A percentile compares a stretch with the other conserved stretches of the same genome.
Evolutionary conservation across 1,139 yeast genomes (phyloP).

Genomic region (Spathaspora sp.): DNA sequence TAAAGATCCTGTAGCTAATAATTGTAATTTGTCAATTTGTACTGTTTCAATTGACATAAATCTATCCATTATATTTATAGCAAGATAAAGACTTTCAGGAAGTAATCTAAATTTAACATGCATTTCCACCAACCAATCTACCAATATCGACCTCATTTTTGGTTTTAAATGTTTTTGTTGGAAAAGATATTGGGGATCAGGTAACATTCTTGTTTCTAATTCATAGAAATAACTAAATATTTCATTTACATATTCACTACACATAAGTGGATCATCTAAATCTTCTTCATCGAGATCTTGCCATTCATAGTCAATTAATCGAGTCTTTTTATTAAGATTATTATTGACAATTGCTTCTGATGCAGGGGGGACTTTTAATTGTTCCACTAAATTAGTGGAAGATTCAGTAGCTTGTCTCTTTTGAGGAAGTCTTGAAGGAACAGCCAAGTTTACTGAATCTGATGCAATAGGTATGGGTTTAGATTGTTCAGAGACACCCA

Average conservation of each 20-base stretch:
- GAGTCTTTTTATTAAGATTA: slow-evolving; percentile 28
- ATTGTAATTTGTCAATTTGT: slow-evolving; percentile 80
- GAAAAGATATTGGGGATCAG: slow-evolving; percentile 71
- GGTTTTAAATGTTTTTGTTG: slow-evolving; percentile 79
- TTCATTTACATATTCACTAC: slow-evolving; percentile 86
- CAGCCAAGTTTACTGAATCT: slow-evolving; percentile 10
- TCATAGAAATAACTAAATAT: slow-evolving; percentile 79
- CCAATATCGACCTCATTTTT: slow-evolving; percentile 82
- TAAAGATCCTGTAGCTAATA: slow-evolving; percentile 85
- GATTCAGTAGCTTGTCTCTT: slow-evolving; percentile 60
- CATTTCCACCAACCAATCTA: slow-evolving; percentile 94
- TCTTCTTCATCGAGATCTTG: slow-evolving; percentile 93
- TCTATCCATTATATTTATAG: slow-evolving; percentile 88
- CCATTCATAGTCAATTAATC: slow-evolving; percentile 61
- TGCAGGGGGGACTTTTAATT: slow-evolving; percentile 22
- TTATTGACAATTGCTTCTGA: slow-evolving; percentile 3
- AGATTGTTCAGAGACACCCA: slow-evolving; percentile 31
- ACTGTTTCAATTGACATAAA: slow-evolving; percentile 80
- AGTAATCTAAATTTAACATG: slow-evolving; percentile 82
- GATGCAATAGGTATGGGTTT: slow-evolving; percentile 12
- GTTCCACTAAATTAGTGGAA: slow-evolving; percentile 49
- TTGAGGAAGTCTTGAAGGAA: slow-evolving; percentile 50
- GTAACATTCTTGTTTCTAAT: slow-evolving; percentile 74
- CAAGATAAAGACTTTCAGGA: slow-evolving; percentile 88
- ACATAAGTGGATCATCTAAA: slow-evolving; percentile 90